Evolutionary conservation across 352 stramenopile species (phyloP).

Genomic region (Globisporangium viniferum): DNA sequence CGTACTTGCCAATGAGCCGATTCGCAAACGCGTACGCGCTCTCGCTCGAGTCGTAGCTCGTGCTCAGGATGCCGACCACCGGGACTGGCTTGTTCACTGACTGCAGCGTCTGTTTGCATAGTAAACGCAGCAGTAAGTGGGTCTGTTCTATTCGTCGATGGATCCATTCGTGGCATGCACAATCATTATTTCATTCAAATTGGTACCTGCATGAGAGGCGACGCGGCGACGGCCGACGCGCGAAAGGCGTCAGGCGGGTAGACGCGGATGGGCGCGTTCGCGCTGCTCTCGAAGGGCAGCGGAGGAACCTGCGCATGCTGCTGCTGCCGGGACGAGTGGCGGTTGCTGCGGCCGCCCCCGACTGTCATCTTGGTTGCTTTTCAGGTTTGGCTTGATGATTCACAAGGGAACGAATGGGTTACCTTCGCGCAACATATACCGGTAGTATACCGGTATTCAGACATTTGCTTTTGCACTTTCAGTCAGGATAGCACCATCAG

Average conservation of each 20-base stretch:
- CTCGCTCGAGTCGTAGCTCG: constrained; percentile 30
- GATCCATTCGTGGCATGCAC: too few relatives aligned
- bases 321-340: constrained; percentile 8
- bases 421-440: not conserved
- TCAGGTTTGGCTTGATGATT: not conserved
- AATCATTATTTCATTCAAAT: not conserved
- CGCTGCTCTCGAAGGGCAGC: constrained; percentile 28
- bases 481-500: too few relatives aligned
- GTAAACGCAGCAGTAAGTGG: not conserved
- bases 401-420: not conserved
- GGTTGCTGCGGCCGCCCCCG: constrained; percentile 2
- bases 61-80: constrained; percentile 49
- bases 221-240: constrained; percentile 8
- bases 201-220: constrained; percentile 15
- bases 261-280: constrained; percentile 51
- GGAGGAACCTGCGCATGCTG: constrained; percentile 12
- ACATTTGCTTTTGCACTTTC: too few relatives aligned
- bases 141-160: not conserved
- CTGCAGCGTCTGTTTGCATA: constrained; percentile 39
- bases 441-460: not conserved
- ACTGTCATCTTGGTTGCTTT: not conserved
- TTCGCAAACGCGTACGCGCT: constrained; percentile 52
- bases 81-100: constrained; percentile 30
- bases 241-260: constrained; percentile 40
- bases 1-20: constrained; percentile 51